Percentiles rank a stretch among this genome's conserved stretches.
phyloP scores from a whole-genome alignment of 2,329 filamentous ascomycete species.

The Madurella mycetomatis region DNA sequence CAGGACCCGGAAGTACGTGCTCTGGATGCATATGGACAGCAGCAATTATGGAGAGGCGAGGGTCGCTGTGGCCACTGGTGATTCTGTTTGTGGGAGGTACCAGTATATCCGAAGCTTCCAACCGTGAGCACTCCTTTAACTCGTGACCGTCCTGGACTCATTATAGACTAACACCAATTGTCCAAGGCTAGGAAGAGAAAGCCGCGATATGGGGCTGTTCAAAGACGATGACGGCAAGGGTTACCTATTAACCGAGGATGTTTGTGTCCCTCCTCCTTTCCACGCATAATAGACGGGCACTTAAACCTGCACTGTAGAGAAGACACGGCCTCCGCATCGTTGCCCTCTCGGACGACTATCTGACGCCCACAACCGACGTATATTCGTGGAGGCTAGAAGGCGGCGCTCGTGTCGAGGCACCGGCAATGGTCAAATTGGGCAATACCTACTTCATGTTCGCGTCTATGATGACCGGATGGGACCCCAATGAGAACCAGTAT shows the following conservation, averaged over 20 bases:
- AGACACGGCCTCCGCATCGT: constrained; percentile 55
- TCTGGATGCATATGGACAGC: constrained; percentile 65
- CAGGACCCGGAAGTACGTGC: constrained; percentile 58
- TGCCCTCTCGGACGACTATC: constrained; percentile 53
- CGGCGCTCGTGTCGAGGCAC: constrained; percentile 53
- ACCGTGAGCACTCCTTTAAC: constrained; percentile 14
- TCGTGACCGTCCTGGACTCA: background rate
- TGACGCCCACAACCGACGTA: constrained; percentile 44
- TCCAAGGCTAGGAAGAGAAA: constrained; percentile 33
- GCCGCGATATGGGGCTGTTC: constrained; percentile 56
- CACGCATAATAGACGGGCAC: background rate
- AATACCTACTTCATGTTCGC: constrained; percentile 63
- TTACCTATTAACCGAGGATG: constrained; percentile 61
- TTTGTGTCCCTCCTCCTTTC: constrained; percentile 31
- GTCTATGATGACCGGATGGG: constrained; percentile 53
- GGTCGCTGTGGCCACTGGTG: constrained; percentile 58
- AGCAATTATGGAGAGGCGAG: constrained; percentile 58
- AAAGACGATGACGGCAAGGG: constrained; percentile 57
- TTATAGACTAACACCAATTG: constrained; percentile 9
- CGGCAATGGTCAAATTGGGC: constrained; percentile 57
- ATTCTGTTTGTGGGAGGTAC: constrained; percentile 58
- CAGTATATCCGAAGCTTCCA: constrained; percentile 32
- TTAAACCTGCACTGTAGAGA: constrained; percentile 35
- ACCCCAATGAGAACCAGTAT: constrained; percentile 56
- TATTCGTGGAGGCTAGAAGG: constrained; percentile 43